Evolutionary conservation across 441 rosid species (phyloP).

Genomic region (Populus hybrid): DNA sequence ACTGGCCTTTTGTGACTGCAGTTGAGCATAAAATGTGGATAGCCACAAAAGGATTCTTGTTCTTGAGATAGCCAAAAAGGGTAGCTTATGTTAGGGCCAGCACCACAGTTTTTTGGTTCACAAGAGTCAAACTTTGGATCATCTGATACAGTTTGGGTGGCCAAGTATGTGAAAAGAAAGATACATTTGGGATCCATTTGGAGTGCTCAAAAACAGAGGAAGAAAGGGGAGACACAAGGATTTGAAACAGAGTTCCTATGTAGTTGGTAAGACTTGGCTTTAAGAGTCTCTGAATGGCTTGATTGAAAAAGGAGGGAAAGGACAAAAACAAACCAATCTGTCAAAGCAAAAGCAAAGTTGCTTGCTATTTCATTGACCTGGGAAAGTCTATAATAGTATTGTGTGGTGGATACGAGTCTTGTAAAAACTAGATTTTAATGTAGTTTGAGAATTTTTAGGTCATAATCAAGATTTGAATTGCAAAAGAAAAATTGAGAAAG

Average conservation of each 20-base stretch:
- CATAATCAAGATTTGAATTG: too few species aligned
- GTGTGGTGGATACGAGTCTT: too few species aligned
- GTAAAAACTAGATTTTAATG: too few species aligned
- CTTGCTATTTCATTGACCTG: too few species aligned
- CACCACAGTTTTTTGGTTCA: conserved; percentile 40
- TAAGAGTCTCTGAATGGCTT: not conserved
- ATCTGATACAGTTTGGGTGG: conserved; percentile 18
- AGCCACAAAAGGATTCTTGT: conserved; percentile 46
- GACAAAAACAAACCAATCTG: not conserved
- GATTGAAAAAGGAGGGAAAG: not conserved
- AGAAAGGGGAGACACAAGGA: not conserved
- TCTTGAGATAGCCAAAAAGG: conserved; percentile 42
- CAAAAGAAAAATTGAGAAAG: too few species aligned
- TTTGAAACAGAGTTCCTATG: not conserved
- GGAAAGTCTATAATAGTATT: too few species aligned
- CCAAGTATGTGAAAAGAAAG: conserved; percentile 17
- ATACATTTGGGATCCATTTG: conserved; percentile 28
- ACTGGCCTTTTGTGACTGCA: conserved; percentile 33
- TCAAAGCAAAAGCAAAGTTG: too few species aligned
- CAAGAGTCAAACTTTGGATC: conserved; percentile 38
- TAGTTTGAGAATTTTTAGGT: too few species aligned
- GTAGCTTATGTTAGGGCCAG: conserved; percentile 41
- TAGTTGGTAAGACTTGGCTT: not conserved
- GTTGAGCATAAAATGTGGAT: conserved; percentile 37
- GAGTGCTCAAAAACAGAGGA: conserved; percentile 20